These are phyloP conservation scores for Choiromyces venosus DNA, from an alignment of 495 filamentous ascomycete species.

Conservation along the genomic window DNA sequence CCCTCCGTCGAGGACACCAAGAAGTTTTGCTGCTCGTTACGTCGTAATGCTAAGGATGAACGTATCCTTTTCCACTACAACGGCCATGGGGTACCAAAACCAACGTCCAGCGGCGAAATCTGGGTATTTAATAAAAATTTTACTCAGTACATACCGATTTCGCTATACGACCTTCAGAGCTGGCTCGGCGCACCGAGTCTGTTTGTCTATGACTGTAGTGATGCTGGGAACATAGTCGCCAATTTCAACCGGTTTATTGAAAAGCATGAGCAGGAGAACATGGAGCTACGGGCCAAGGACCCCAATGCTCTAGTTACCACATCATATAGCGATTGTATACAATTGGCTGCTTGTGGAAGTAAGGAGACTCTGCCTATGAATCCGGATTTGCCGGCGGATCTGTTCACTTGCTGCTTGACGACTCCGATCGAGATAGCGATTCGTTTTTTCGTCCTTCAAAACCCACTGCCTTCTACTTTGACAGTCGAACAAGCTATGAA, in stretches of 20 bases:
- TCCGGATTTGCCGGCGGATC: constrained; percentile 83
- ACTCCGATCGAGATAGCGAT: constrained; percentile 96
- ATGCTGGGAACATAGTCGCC: constrained; percentile 87
- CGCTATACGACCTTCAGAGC: constrained; percentile 87
- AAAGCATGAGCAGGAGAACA: constrained; percentile 82
- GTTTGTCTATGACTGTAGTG: constrained; percentile 95
- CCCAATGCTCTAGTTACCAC: constrained; percentile 63
- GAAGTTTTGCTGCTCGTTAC: constrained; percentile 83
- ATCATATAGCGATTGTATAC: constrained; percentile 72
- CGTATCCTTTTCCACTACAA: constrained; percentile 96
- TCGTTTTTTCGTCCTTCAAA: constrained; percentile 88
- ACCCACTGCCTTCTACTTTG: constrained; percentile 70
- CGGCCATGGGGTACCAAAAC: constrained; percentile 95
- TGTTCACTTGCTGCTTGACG: constrained; percentile 93
- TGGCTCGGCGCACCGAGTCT: constrained; percentile 95
- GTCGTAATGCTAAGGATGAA: constrained; percentile 90
- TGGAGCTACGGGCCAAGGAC: constrained; percentile 64
- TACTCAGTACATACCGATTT: constrained; percentile 97
- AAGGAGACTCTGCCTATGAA: constrained; percentile 95
- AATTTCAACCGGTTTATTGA: constrained; percentile 92
- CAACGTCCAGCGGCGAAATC: constrained; percentile 91
- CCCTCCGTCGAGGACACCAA: constrained; percentile 95
- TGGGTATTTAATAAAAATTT: constrained; percentile 99
- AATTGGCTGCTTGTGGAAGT: constrained; percentile 83
- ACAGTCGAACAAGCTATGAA: constrained; percentile 73